Evolutionary conservation across 2,329 filamentous ascomycete genomes (phyloP).

Genomic region (Zalaria sp.): DNA sequence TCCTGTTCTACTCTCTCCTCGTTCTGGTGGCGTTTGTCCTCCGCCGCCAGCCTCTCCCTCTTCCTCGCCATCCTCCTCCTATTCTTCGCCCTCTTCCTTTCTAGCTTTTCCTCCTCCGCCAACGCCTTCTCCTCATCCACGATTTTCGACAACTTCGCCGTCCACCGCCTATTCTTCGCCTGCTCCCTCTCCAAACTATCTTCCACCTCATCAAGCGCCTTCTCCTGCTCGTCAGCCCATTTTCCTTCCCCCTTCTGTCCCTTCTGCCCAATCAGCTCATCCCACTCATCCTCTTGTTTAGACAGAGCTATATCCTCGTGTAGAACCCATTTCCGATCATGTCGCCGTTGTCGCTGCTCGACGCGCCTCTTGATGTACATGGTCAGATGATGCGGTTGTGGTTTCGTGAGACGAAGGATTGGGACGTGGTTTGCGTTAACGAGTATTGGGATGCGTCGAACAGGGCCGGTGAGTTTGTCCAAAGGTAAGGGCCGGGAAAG

Average conservation of each 20-base stretch:
- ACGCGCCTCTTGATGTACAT: slow-evolving; percentile 42
- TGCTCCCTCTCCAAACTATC: slow-evolving; percentile 3
- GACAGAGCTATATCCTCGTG: slow-evolving; percentile 26
- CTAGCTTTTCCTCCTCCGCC: slow-evolving; percentile 22
- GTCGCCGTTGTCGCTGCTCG: slow-evolving; percentile 26
- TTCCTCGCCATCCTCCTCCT: slow-evolving; percentile 5
- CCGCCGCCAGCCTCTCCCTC: slow-evolving; percentile 1
- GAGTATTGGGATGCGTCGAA: slow-evolving; percentile 45
- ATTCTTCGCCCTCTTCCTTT: slow-evolving; percentile 7
- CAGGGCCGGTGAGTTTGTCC: slow-evolving; percentile 27
- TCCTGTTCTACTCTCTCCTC: background rate
- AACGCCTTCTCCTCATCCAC: slow-evolving; percentile 33
- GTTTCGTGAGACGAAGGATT: slow-evolving; percentile 53
- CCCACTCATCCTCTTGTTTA: slow-evolving; percentile 34
- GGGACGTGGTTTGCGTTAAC: slow-evolving; percentile 42
- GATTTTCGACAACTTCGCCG: slow-evolving; percentile 29
- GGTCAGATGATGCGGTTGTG: slow-evolving; percentile 47
- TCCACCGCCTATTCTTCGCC: slow-evolving; percentile 18
- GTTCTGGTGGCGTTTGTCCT: background rate
- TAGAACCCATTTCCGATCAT: slow-evolving; percentile 25
- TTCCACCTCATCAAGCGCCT: slow-evolving; percentile 6
- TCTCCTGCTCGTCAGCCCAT: slow-evolving; percentile 18
- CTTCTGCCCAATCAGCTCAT: slow-evolving; percentile 13
- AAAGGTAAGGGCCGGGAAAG: slow-evolving; percentile 14
- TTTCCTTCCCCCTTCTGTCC: slow-evolving; percentile 6